phyloP scores from a whole-genome alignment of 371 early-diverging fungal species.

The Coemansia sp. region DNA sequence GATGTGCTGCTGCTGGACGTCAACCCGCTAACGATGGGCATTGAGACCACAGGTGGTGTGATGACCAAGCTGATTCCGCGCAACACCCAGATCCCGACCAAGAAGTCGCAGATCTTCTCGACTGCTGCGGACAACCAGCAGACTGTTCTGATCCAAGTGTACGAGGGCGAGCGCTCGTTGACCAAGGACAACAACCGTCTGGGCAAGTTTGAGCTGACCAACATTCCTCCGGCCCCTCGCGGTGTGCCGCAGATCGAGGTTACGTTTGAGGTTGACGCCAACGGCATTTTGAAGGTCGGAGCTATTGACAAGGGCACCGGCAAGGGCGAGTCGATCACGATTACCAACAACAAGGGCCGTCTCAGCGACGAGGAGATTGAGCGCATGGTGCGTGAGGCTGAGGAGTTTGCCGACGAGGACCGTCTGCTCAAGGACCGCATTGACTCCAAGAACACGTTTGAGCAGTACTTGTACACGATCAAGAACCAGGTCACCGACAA shows the following conservation, averaged over 20 bases:
- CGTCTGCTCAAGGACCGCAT: conserved; percentile 82
- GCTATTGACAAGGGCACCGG: conserved; percentile 97
- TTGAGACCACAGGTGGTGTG: conserved; percentile 96
- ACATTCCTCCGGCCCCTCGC: conserved; percentile 93
- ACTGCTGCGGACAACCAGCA: conserved; percentile 98
- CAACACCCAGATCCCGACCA: conserved; percentile 97
- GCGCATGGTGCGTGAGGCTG: conserved; percentile 94
- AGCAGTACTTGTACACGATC: conserved; percentile 87
- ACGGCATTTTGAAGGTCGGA: conserved; percentile 96
- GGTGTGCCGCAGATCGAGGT: conserved; percentile 98
- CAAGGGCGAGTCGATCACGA: conserved; percentile 92
- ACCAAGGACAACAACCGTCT: conserved; percentile 96
- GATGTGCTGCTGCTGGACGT: conserved; percentile 77
- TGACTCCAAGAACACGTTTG: conserved; percentile 87
- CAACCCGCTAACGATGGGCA: conserved; percentile 78
- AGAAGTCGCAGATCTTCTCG: conserved; percentile 97
- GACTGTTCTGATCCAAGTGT: conserved; percentile 95
- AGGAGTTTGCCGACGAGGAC: conserved; percentile 95
- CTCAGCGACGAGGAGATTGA: conserved; percentile 96
- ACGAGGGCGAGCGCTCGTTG: conserved; percentile 96
- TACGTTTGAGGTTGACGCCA: conserved; percentile 95
- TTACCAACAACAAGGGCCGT: conserved; percentile 98
- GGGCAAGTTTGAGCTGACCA: conserved; percentile 94
- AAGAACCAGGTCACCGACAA: conserved; percentile 62
- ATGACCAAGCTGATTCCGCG: conserved; percentile 94